These are phyloP conservation scores for Sugiyamaella xylanicola DNA, from an alignment of 1,139 yeast species.

Conservation along the genomic window DNA sequence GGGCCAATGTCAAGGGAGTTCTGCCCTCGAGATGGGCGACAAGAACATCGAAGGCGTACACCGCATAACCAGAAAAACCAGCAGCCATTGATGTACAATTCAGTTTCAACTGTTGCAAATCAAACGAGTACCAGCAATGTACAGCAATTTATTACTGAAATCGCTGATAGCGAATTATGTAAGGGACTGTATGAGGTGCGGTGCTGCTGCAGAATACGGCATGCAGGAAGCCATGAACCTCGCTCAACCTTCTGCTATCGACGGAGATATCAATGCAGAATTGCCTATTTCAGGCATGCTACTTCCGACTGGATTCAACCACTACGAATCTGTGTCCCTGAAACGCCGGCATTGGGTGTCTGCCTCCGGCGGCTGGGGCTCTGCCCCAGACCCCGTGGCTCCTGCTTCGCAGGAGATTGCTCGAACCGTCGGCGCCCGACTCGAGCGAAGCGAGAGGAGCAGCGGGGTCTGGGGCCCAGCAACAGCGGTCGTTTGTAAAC, in stretches of 20 bases:
- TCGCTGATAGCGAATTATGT: neutral
- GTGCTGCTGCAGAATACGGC: neutral
- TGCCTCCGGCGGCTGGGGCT: neutral
- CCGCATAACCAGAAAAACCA: conserved; percentile 40
- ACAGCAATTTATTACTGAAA: neutral
- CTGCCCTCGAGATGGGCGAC: conserved; percentile 39
- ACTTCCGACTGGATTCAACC: neutral
- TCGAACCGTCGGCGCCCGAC: too few species aligned
- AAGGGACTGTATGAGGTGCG: neutral
- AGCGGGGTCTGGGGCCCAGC: too few species aligned
- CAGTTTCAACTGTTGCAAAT: neutral
- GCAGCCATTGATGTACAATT: conserved; percentile 7
- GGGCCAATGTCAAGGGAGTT: conserved; percentile 27
- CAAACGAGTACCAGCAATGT: neutral
- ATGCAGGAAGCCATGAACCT: neutral
- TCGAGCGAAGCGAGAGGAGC: too few species aligned
- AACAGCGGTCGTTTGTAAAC: too few species aligned
- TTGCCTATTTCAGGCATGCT: neutral
- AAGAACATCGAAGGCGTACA: conserved; percentile 47
- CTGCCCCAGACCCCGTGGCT: neutral
- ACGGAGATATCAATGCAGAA: neutral
- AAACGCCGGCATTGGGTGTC: too few species aligned
- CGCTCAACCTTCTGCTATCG: neutral
- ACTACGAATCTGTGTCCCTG: neutral
- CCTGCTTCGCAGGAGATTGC: too few species aligned